Base-by-base conservation (phyloP, 441 rosid genomes). In the Melastoma candidum region DNA sequence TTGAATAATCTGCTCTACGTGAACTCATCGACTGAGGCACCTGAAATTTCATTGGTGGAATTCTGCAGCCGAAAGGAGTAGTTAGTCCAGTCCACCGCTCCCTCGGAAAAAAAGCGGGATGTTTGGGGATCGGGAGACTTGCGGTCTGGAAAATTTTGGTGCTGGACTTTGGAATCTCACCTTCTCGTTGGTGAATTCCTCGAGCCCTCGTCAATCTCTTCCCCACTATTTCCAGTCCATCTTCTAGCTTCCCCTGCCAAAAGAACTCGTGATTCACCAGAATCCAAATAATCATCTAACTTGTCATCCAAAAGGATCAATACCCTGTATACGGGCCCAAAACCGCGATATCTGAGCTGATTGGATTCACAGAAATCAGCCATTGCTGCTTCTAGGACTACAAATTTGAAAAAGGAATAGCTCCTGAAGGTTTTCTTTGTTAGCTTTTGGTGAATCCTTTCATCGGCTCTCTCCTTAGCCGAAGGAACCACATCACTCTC, bases 71-170 rank as follows among this genome's bases (percentile, higher is more conserved):
- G 11, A 47, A 36, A 49, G 12, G 64, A 27, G 48, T 62, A 44
- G 6, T 62, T 22, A 12, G 48, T 61, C 1, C 3, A 13, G n/a
- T 7, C 22, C 0, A 4, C 36, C 1, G 73, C 64, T 53, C 58
- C 44, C 26, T 5, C 59, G 1, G 48, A 60, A 50, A 60, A 50
- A 66, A 64, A 2, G 66, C 69, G 2, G 69, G 68, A 50, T 39
- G 59, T 62, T 66, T 71, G 8, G 74, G 80, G 24, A 44, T 1
- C 1, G 73, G 85, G 63, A 69, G 81, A 47, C 71, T 63, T 53
- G 53, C 59, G 48, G 51, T 77, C 55, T 82, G 80, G n/a, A 0
- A 61, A 53, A 54, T 61, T 61, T 25, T 59, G 59, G 13, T 54
- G 65, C 44, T 61, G 65, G 47, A 61, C 48, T 49, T 61, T 47